Base-by-base conservation (phyloP, 2,329 filamentous ascomycete species). In the Lecanoromycetidae sp. region DNA sequence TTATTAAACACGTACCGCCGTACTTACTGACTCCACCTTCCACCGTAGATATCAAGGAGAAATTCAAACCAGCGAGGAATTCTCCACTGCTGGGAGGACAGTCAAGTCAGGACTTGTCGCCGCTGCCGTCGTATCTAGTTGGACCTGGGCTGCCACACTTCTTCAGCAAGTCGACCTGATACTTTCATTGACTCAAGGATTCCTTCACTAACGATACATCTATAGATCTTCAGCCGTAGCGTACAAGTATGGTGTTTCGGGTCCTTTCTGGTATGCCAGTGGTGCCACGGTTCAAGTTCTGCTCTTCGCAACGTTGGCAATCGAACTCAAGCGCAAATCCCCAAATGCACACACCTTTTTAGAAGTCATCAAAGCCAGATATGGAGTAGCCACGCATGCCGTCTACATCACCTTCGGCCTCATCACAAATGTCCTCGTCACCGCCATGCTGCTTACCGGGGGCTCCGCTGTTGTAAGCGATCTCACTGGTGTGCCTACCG, bases 41-140 rank as follows among this genome's bases (percentile, higher is more conserved):
- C 29, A 32, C 1, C 15, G 26, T 15, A 44, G 49, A 32, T 52
- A 52, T 34, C 44, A 41, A 12, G 17, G 22, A 41, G 53, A 91
- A 62, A 70, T 88, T 3, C 87, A 94, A 63, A 94, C 88, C 0
- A 88, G 84, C 0, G 87, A 94, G 67, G 91, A 87, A 77, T 94
- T 94, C 71, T 87, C 76, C 54, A 94, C 87, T 0, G 87, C 87
- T 41, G 87, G 87, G 15, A 74, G 88, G 52, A 87, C 84, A 1
- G 85, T 94, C 55, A 94, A 94, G 61, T 87, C 85, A 7, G 88
- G 87, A 35, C 72, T 94, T 12, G 86, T 94, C 0, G 84, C 85
- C 9, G 84, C 85, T 4, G 87, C 87, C 13, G 87, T 94, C n/a
- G 86, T 94, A 3, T 88, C 83, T 13, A 87, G 82, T 4, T 94